Evolutionary conservation across 495 filamentous ascomycete species (phyloP).

Genomic region (Podospora anserina): DNA sequence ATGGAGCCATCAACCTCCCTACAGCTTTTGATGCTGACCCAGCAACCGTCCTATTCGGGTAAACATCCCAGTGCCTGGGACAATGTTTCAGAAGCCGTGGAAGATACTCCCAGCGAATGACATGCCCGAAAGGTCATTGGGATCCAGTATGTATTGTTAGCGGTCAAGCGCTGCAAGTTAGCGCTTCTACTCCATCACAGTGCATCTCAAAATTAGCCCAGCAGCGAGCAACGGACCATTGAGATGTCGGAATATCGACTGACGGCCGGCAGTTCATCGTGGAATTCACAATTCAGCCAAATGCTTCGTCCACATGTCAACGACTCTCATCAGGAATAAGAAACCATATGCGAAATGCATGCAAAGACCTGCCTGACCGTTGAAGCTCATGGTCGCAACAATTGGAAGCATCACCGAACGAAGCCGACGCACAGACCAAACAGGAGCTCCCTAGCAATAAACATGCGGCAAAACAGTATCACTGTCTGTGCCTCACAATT

Average conservation of each 20-base stretch:
- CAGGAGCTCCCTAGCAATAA: constrained; percentile 15
- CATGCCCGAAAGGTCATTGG: not conserved
- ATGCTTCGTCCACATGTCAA: constrained; percentile 24
- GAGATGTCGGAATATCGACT: constrained; percentile 17
- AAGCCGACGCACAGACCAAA: constrained; percentile 9
- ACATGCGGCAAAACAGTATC: constrained; percentile 20
- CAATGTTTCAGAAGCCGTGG: constrained; percentile 7
- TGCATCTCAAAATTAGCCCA: not conserved
- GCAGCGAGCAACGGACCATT: constrained; percentile 15
- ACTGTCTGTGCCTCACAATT: constrained; percentile 6
- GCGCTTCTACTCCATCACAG: constrained; percentile 4
- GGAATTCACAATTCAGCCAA: constrained; percentile 17
- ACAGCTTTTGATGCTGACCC: not conserved
- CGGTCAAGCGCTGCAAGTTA: constrained; percentile 14
- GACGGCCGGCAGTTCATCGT: not conserved
- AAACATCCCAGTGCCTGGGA: not conserved
- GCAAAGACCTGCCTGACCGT: not conserved
- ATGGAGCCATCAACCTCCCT: not conserved
- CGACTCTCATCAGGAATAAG: not conserved
- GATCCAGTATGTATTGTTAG: not conserved
- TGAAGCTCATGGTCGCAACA: not conserved
- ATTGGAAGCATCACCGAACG: not conserved
- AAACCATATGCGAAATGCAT: not conserved
- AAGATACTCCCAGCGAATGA: constrained; percentile 3
- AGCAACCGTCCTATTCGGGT: constrained; percentile 1